phyloP scores from a whole-genome alignment of 257 asterid species.

The Ajuga chamaepitys region DNA sequence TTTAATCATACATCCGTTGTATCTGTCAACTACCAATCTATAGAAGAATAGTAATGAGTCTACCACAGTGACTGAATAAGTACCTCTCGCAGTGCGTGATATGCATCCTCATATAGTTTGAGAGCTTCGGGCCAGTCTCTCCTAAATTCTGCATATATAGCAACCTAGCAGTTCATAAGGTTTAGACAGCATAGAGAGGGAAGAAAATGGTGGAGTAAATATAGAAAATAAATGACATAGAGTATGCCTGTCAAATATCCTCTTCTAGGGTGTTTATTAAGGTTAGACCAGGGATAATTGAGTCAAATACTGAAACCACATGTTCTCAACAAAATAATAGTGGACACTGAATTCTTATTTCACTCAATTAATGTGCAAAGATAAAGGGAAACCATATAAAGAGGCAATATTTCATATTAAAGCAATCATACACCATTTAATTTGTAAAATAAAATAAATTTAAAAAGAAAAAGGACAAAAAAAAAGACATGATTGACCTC shows the following conservation, averaged over 20 bases:
- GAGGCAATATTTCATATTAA: constrained; percentile 1
- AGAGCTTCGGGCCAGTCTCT: constrained; percentile 97
- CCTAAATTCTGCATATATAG: constrained; percentile 92
- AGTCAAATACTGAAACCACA: background rate
- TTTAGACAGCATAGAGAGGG: constrained; percentile 32
- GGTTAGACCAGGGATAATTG: constrained; percentile 1
- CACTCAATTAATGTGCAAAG: background rate
- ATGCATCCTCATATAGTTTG: constrained; percentile 84
- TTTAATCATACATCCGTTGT: too few species aligned
- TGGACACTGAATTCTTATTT: background rate
- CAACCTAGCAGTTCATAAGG: constrained; percentile 76
- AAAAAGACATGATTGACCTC: constrained; percentile 12
- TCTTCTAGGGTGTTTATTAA: constrained; percentile 7
- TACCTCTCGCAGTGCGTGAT: constrained; percentile 86
- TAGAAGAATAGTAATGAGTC: too few species aligned
- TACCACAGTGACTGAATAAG: background rate
- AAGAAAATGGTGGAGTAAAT: constrained; percentile 14
- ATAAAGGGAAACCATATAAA: constrained; percentile 1
- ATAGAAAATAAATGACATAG: constrained; percentile 2
- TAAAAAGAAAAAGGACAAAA: too few species aligned
- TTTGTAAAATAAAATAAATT: too few species aligned
- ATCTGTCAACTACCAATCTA: too few species aligned
- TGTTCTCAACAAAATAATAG: background rate
- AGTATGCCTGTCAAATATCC: background rate
- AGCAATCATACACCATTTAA: background rate